Evolutionary conservation across 179 eudicot species (phyloP), one percentile per base, ranked within the genome.

Genomic region (Beta corolliflora): DNA sequence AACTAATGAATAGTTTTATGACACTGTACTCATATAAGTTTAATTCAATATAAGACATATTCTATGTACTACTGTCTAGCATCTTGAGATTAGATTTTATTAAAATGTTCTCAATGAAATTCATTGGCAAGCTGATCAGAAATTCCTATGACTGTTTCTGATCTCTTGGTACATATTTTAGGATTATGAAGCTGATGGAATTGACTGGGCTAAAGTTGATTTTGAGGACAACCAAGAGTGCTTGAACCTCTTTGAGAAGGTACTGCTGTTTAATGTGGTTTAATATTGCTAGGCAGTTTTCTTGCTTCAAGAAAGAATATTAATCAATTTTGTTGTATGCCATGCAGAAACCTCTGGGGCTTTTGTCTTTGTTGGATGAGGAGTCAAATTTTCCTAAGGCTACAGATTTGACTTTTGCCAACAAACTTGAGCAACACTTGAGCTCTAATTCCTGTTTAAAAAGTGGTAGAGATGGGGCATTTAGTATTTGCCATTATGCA

Each of bases 171-270:
- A 53, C 75, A 81, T 61, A 74, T 71, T 66, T 56, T 86, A 97
- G 99, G 97, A 93, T 73, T 97, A 97, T 86, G 95, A 91, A 86
- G 86, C 84, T 77, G 98, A 97, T 82, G 99, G 98, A 59, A 92
- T 97, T 85, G 92, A 93, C 79, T 94, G 97, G 97, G 84, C 90
- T 80, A 93, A 91, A 86, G 91, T 97, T 59, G 97, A 91, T 65
- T 97, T 91, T 82, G 91, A 83, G 84, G 99, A 97, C 85, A 97
- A 94, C 84, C 94, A 94, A 83, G 95, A 92, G 77, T 97, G 99
- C 87, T 85, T 97, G 90, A 86, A 94, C 86, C 96, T 97, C 53
- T 92, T 93, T 84, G 99, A 97, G 88, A 91, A 93, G 97, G 99
- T 97, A 86, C 15, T 75, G 44, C 31, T 71, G 60, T 82, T 75